Conservation (phyloP, 108 stramenopile species). For the Thalassiosira profunda region DNA sequence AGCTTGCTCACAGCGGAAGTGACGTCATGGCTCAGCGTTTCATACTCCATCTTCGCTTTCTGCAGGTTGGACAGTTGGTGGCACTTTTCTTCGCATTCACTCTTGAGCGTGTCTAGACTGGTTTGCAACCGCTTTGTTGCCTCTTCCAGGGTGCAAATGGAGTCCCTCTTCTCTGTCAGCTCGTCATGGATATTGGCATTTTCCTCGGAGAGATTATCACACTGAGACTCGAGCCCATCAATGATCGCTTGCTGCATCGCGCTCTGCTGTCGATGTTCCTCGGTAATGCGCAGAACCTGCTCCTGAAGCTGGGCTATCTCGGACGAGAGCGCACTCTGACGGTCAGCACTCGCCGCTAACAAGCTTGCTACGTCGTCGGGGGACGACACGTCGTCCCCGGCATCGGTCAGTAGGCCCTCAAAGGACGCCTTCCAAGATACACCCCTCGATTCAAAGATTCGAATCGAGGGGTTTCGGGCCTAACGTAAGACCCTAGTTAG, state of each 20-base stretch:
- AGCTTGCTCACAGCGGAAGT: slow-evolving; percentile 20
- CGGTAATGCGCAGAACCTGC: slow-evolving; percentile 15
- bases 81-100: slow-evolving; percentile 17
- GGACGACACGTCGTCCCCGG: not conserved
- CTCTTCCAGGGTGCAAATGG: slow-evolving; percentile 30
- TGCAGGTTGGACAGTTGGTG: slow-evolving; percentile 21
- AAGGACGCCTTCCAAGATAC: slow-evolving; percentile 20
- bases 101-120: slow-evolving; percentile 11
- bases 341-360: not conserved
- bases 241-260: slow-evolving; percentile 41
- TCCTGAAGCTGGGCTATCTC: slow-evolving; percentile 25
- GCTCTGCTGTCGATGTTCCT: slow-evolving; percentile 16
- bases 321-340: slow-evolving; percentile 9
- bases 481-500: too few relatives aligned
- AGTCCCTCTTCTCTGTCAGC: slow-evolving; percentile 7
- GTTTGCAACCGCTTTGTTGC: slow-evolving; percentile 11
- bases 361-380: not conserved
- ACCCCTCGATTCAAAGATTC: slow-evolving; percentile 5
- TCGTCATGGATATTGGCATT: not conserved
- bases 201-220: slow-evolving; percentile 28
- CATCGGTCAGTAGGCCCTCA: not conserved
- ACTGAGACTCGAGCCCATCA: slow-evolving; percentile 36
- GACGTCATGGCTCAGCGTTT: slow-evolving; percentile 12
- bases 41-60: slow-evolving; percentile 21
- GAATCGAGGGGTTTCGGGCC: too few relatives aligned